A percentile compares a stretch with the other conserved stretches of the same genome.
phyloP scores from a whole-genome alignment of 306 rosid species.

The Carpinus fangiana region DNA sequence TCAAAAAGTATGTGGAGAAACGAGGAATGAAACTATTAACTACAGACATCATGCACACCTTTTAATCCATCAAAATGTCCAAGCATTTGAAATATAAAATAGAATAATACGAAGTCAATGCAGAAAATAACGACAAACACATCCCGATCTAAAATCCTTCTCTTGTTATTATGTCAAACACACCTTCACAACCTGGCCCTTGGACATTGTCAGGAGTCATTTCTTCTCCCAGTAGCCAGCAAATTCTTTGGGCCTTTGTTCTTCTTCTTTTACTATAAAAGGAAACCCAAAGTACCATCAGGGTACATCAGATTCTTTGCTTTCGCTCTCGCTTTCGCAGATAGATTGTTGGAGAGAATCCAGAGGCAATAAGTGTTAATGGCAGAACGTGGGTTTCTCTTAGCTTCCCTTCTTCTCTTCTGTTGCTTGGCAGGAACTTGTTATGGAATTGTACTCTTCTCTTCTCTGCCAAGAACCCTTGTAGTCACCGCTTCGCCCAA shows the following conservation, averaged over 20 bases:
- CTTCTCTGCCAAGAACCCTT: conserved; percentile 57
- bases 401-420: conserved; percentile 53
- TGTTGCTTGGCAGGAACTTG: conserved; percentile 52
- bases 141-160: not conserved
- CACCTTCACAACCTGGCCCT: conserved; percentile 15
- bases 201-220: conserved; percentile 29
- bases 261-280: conserved; percentile 23
- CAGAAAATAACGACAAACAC: conserved; percentile 25
- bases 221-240: conserved; percentile 1
- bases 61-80: not conserved
- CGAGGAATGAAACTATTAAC: not conserved
- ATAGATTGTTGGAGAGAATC: conserved; percentile 9
- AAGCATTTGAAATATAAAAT: not conserved
- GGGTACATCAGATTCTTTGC: conserved; percentile 1
- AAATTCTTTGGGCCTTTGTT: conserved; percentile 19
- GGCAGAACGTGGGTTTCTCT: conserved; percentile 54
- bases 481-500: conserved; percentile 67
- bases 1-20: not conserved
- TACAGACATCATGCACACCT: not conserved
- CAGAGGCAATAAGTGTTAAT: conserved; percentile 28
- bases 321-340: not conserved
- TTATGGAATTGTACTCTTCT: conserved; percentile 45
- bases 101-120: conserved; percentile 27
- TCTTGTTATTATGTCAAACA: not conserved
- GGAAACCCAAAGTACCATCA: not conserved